Evolutionary conservation across 2,329 filamentous ascomycete genomes (phyloP), one percentile per base, ranked within the genome.

Genomic region (Trichoderma guizhouense): DNA sequence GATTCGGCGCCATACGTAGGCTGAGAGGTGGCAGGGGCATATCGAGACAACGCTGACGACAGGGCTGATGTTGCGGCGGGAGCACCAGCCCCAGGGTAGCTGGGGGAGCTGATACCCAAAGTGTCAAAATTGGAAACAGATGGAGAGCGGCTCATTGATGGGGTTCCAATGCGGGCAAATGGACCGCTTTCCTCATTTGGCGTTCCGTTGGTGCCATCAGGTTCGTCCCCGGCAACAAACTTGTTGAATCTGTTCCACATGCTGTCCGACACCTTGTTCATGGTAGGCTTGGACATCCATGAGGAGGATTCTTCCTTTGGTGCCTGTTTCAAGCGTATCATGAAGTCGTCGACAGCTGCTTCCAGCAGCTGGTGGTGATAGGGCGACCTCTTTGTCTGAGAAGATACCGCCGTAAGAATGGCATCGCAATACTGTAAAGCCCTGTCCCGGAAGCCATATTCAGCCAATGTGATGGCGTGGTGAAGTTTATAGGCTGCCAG

Each of bases 221-320:
- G 89, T 69, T 98, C 95, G 72, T 98, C 95, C 15, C 96, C 97
- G 66, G 93, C 91, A 73, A 99, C 94, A 78, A 99, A 99, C 78
- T 94, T 98, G 82, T 95, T 98, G 83, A 99, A 98, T 72, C 92
- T 94, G 74, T 91, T 94, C 88, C 94, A 95, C 79, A 98, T 90
- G 39, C 92, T 94, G 73, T 92, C 94, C 2, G 95, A 96, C 0
- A 98, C 94, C 82, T 97, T 97, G 81, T 97, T 95, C 88, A 98
- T 97, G 80, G 90, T 98, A 7, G 95, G 94, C 81, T 96, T 97
- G 1, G 94, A 92, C 67, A 99, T 96, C 93, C 95, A 97, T 2
- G 94, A 95, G 24, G 89, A 91, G 7, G 90, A 91, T 70, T 89
- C 90, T 75, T 96, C 94, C 78, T 92, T 93, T 14, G 95, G 94